These are phyloP conservation scores for Aspergillus calidoustus DNA, from an alignment of 2,329 filamentous ascomycete genomes.

Conservation along the genomic window DNA sequence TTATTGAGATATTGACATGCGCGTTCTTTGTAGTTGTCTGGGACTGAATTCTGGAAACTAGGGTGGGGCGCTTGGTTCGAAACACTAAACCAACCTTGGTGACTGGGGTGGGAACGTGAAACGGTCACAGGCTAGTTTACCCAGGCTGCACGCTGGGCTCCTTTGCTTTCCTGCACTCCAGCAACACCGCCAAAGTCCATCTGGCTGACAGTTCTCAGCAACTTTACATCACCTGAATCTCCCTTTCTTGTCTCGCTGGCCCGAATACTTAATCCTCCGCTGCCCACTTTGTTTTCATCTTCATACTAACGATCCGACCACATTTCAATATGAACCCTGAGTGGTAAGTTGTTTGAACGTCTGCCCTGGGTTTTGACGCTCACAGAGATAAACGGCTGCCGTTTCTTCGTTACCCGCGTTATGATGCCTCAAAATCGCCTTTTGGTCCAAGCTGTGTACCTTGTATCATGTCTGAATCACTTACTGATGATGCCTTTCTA, in stretches of 20 bases:
- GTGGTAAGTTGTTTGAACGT: slow-evolving; percentile 45
- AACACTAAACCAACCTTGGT: slow-evolving; percentile 24
- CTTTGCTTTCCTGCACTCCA: slow-evolving; percentile 35
- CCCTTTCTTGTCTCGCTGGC: slow-evolving; percentile 6
- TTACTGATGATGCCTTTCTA: background rate
- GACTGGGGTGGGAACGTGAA: slow-evolving; percentile 26
- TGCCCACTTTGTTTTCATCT: slow-evolving; percentile 6
- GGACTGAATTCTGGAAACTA: background rate
- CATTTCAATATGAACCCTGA: slow-evolving; percentile 50
- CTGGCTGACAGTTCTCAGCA: slow-evolving; percentile 25
- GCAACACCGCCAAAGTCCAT: slow-evolving; percentile 33
- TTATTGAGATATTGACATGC: too few species aligned
- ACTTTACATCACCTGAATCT: slow-evolving; percentile 23
- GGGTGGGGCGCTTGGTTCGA: slow-evolving; percentile 16
- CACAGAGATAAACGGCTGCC: slow-evolving; percentile 7
- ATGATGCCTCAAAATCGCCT: too few species aligned
- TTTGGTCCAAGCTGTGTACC: background rate
- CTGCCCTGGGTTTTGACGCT: slow-evolving; percentile 16
- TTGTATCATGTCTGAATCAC: background rate
- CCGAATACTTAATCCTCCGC: slow-evolving; percentile 12
- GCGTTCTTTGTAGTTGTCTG: background rate
- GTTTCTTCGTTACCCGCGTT: slow-evolving; percentile 1
- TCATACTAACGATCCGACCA: background rate
- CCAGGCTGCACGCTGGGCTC: slow-evolving; percentile 31
- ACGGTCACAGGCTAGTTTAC: slow-evolving; percentile 25